Evolutionary conservation across 306 rosid genomes (phyloP), one percentile per base, ranked within the genome.

Genomic region (Castanea crenata): DNA sequence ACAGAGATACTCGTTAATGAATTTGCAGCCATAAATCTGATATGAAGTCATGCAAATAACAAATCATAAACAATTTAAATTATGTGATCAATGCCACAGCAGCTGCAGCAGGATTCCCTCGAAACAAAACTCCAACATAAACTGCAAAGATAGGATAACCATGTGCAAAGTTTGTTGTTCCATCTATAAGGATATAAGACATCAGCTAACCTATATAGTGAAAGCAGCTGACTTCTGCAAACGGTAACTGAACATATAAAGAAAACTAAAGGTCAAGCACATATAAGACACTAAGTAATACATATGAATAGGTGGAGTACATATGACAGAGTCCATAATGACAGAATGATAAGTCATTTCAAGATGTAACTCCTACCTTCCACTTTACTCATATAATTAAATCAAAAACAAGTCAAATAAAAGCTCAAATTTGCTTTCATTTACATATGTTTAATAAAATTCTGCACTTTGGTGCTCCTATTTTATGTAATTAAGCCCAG

Each of bases 151-250:
- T 83, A 41, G 97, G 97, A 84, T 95, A 95, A 81, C 97, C 87
- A 27, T 91, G 99, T 16, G 98, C 97, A 71, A 93, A 95, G 86
- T 95, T 95, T 82, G 99, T 95, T 16, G 99, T 93, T 71, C 98
- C 98, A 82, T 95, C 99, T 92, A 74, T 73, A 51, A 77, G 75
- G 29, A 79, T 78, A 83, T 61, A 75, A 63, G 46, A 41, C 46
- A 41, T 8, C 11, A 8, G 46, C 46, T 41, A 41, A 41, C 46
- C 46, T 41, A 41, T 38, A 41, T 41, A 0, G 46, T 8, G 46
- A 41, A 41, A 41, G 46, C 12, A 41, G 46, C 11, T 41, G 8
- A 7, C 46, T 41, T 41, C 46, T 41, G 3, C 8, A 7, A 41
- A 41, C 46, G 1, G 11, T 41, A 8, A 41, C 46, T 41, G 1